These are phyloP conservation scores for Xylariales sp. DNA, from an alignment of 2,329 filamentous ascomycete species.

Conservation along the genomic window DNA sequence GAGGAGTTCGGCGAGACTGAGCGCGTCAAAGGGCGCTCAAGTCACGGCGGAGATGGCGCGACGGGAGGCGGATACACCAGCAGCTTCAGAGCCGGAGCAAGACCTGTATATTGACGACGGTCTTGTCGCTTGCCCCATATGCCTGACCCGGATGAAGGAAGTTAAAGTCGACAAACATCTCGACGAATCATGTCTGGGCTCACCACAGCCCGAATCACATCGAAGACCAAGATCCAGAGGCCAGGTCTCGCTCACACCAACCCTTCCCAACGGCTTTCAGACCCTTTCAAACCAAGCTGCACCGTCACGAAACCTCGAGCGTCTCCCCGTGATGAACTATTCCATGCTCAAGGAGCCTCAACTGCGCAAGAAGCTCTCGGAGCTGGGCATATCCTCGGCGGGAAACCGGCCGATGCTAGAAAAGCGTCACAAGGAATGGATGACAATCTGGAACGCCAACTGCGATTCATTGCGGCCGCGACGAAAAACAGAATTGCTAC, in stretches of 20 bases:
- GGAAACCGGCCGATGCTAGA: conserved; percentile 69
- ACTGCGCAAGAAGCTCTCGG: conserved; percentile 74
- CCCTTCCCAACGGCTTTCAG: conserved; percentile 2
- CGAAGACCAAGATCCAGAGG: conserved; percentile 14
- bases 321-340: conserved; percentile 79
- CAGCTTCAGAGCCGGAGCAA: conserved; percentile 19
- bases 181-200: conserved; percentile 52
- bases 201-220: conserved; percentile 27
- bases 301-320: conserved; percentile 44
- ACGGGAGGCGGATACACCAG: conserved; percentile 29
- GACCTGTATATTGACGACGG: conserved; percentile 55
- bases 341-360: conserved; percentile 75
- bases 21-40: conserved; percentile 35
- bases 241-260: conserved; percentile 8
- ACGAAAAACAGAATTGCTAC: conserved; percentile 64
- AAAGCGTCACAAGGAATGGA: conserved; percentile 83
- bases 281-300: conserved; percentile 14
- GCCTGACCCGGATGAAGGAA: conserved; percentile 72
- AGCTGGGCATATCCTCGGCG: conserved; percentile 69
- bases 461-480: conserved; percentile 78
- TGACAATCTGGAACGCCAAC: conserved; percentile 95
- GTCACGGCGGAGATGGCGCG: conserved; percentile 31
- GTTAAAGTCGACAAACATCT: conserved; percentile 75
- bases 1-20: conserved; percentile 48
- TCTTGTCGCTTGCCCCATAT: conserved; percentile 79